A percentile compares a stretch with the other conserved stretches of the same genome.
Conservation (phyloP, 2,329 filamentous ascomycete genomes). For the Lecanicillium sp. region DNA sequence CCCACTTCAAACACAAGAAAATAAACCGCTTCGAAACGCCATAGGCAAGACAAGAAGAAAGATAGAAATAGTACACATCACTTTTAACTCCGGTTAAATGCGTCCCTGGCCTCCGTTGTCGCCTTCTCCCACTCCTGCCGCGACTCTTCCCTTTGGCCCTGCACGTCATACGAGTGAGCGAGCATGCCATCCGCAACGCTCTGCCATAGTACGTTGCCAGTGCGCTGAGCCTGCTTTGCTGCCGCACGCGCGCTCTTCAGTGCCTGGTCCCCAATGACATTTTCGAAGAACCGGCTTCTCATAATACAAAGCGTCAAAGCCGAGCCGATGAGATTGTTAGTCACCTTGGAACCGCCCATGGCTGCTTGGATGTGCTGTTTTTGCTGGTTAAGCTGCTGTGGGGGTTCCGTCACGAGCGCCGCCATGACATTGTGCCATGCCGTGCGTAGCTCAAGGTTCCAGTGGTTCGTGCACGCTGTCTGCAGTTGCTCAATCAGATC, state of each 20-base stretch:
- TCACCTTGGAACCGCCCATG: constrained; percentile 59
- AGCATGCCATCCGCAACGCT: constrained; percentile 76
- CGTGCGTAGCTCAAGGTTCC: constrained; percentile 67
- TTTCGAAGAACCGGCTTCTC: constrained; percentile 73
- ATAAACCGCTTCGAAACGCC: constrained; percentile 6
- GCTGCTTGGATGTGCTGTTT: constrained; percentile 73
- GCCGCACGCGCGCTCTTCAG: constrained; percentile 69
- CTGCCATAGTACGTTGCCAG: constrained; percentile 67
- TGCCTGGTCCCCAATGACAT: constrained; percentile 72
- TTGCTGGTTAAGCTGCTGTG: constrained; percentile 62
- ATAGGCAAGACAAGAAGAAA: constrained; percentile 3
- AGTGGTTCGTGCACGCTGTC: constrained; percentile 59
- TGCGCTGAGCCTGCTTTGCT: constrained; percentile 58
- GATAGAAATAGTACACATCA: constrained; percentile 6
- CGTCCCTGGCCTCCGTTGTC: constrained; percentile 32
- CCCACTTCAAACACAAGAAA: constrained; percentile 1
- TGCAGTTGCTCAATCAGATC: constrained; percentile 59
- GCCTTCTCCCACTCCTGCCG: constrained; percentile 31
- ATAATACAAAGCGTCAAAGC: constrained; percentile 80
- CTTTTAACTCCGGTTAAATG: constrained; percentile 28
- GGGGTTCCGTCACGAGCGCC: constrained; percentile 54
- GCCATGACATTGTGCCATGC: constrained; percentile 72
- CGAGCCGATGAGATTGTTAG: constrained; percentile 71
- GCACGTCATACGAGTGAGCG: constrained; percentile 64
- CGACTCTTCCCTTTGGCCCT: constrained; percentile 50